phyloP scores from a whole-genome alignment of 1,284 basidiomycete species.

The Apiotrichum brassicae region DNA sequence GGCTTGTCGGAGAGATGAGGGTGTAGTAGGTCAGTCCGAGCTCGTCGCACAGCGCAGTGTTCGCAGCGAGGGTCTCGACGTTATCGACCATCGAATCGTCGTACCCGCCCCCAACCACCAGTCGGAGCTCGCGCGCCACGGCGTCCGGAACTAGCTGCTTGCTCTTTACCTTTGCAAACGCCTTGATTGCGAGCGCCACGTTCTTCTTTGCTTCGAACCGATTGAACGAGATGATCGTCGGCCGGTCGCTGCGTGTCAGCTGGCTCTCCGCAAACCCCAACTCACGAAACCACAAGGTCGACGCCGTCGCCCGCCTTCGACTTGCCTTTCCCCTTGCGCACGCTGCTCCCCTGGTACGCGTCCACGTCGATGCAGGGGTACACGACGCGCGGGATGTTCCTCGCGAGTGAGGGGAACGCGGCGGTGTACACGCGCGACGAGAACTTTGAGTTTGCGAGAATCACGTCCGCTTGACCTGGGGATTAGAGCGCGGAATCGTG shows the following conservation, averaged over 20 bases:
- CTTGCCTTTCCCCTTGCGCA: constrained; percentile 29
- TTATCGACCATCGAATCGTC: constrained; percentile 67
- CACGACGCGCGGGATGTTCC: constrained; percentile 60
- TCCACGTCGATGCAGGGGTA: constrained; percentile 86
- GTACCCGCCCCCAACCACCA: constrained; percentile 75
- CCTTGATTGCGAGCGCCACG: constrained; percentile 66
- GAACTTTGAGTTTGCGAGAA: constrained; percentile 88
- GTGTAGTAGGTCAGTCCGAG: constrained; percentile 54
- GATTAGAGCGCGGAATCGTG: neutral
- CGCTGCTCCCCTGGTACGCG: constrained; percentile 53
- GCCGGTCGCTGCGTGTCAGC: constrained; percentile 53
- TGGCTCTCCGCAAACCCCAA: constrained; percentile 13
- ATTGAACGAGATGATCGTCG: constrained; percentile 82
- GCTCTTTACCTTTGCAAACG: constrained; percentile 53
- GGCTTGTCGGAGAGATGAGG: constrained; percentile 42
- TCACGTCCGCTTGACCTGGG: constrained; percentile 74
- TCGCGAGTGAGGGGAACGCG: constrained; percentile 67
- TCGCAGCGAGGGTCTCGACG: constrained; percentile 55
- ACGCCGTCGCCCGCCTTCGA: constrained; percentile 53
- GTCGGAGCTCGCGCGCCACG: constrained; percentile 48
- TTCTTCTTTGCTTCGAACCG: constrained; percentile 98
- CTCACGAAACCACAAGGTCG: constrained; percentile 61
- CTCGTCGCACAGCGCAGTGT: constrained; percentile 56
- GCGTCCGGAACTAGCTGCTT: constrained; percentile 19
- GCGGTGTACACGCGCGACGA: constrained; percentile 71